Conservation (phyloP, 2,329 filamentous ascomycete genomes). For the Sclerotinia glacialis region DNA sequence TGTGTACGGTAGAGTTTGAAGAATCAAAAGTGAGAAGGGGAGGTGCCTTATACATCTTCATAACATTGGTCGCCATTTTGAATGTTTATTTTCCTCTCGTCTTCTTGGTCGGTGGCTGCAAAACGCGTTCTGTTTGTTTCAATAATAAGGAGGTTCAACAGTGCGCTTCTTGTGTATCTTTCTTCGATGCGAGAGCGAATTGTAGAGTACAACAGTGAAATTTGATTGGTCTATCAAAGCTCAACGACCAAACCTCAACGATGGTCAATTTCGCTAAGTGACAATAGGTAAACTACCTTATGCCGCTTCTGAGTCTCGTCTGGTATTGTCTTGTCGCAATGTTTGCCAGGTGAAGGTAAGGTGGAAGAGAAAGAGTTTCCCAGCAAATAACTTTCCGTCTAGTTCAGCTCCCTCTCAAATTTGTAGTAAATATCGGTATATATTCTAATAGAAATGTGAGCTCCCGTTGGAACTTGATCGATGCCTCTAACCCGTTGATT, state of each 20-base stretch:
- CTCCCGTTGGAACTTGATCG: slow-evolving; percentile 32
- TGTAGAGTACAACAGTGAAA: not conserved
- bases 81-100: not conserved
- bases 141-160: not conserved
- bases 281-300: slow-evolving; percentile 1
- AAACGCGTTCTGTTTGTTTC: not conserved
- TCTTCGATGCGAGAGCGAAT: not conserved
- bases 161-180: not conserved
- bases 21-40: slow-evolving; percentile 3
- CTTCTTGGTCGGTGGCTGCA: not conserved
- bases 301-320: not conserved
- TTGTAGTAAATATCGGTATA: slow-evolving; percentile 26
- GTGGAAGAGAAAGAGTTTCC: not conserved
- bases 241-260: not conserved
- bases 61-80: slow-evolving; percentile 18
- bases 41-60: slow-evolving; percentile 9
- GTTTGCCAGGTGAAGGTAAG: not conserved
- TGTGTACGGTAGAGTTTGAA: not conserved
- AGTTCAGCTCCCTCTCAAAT: slow-evolving; percentile 18
- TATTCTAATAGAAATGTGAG: slow-evolving; percentile 33
- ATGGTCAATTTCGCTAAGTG: not conserved
- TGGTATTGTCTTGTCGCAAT: not conserved
- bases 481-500: slow-evolving; percentile 25
- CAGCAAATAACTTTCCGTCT: slow-evolving; percentile 20
- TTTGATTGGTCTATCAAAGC: not conserved